Base-by-base conservation (phyloP, 202 grass and related monocot genomes). In the Carex arenaria region DNA sequence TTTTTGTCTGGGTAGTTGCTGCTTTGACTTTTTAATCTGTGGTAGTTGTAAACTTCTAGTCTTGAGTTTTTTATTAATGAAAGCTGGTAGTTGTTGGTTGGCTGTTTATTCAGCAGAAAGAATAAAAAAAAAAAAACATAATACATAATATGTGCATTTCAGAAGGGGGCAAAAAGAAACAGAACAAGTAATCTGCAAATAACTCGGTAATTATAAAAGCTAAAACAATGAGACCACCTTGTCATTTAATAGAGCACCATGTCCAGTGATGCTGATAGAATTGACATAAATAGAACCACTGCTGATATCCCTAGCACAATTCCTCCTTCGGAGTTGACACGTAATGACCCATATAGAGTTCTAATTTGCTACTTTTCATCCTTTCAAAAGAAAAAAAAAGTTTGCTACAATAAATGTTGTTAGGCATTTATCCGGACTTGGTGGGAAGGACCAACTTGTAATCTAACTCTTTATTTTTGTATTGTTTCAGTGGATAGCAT, bases 401-500 rank as follows among this genome's bases (percentile, higher is more conserved):
- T 8, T 18, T 38, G 65, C 65, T 38, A 67, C 32, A 68, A 70
- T n/a, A 45, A 19, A 71, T 56, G 26, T 59, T 72, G 36, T 34
- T 61, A 84, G 11, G 23, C 59, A 83, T 85, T 13, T 45, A 28
- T 68, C 64, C 53, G 59, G 65, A 62, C 71, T 80, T 14, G 19
- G 56, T 65, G 22, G 51, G 28, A 77, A 77, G 49, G 14, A 34
- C 72, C 28, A 49, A 77, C 26, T 18, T 8, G 2, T 32, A 77
- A 52, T 26, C 52, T 34, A 55, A 55, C 14, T 32, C 12, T 30
- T 67, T 82, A 68, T 81, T 87, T 63, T 90, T 79, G 22, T 73
- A 86, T 83, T 75, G 66, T 92, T 93, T 86, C 96, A 99, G 96
- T 99, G 96, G 96, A 91, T 92, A 82, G 57, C 87, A 31, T 85